These are phyloP conservation scores for Cutaneotrichosporon cyanovorans DNA, from an alignment of 1,284 basidiomycete genomes.

Conservation along the genomic window DNA sequence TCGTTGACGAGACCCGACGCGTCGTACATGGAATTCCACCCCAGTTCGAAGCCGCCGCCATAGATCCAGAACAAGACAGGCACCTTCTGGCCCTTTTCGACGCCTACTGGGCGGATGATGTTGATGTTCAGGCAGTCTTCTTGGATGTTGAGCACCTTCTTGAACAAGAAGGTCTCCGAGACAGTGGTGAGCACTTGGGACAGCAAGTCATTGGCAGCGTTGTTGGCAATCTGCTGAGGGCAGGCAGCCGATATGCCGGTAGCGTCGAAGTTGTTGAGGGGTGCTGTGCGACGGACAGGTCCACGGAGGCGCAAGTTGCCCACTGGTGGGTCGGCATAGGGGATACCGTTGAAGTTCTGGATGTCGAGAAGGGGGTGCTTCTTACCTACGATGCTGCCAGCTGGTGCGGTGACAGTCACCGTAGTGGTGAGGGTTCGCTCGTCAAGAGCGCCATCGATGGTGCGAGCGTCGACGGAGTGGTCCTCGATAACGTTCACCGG, in stretches of 20 bases:
- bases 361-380: background rate
- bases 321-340: conserved; percentile 54
- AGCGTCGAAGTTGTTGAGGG: conserved; percentile 9
- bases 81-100: conserved; percentile 19
- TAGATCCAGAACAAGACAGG: conserved; percentile 35
- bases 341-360: conserved; percentile 50
- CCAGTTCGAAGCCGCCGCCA: conserved; percentile 26
- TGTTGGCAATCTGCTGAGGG: conserved; percentile 10
- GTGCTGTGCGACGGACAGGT: conserved; percentile 45
- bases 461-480: too few species aligned
- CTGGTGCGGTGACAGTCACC: conserved; percentile 4
- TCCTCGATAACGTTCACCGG: too few species aligned
- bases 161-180: conserved; percentile 1
- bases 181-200: background rate
- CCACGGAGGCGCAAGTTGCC: conserved; percentile 30
- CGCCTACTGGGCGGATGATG: conserved; percentile 17
- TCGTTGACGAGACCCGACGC: conserved; percentile 7
- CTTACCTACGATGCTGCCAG: conserved; percentile 10
- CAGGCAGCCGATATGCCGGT: conserved; percentile 7
- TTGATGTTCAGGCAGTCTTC: conserved; percentile 28
- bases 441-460: too few species aligned
- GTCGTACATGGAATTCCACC: conserved; percentile 18
- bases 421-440: conserved; percentile 3
- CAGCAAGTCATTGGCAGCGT: conserved; percentile 1
- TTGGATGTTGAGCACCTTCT: conserved; percentile 5